A percentile compares a stretch with the other conserved stretches of the same genome.
Evolutionary conservation across 73 alveolate genomes (phyloP).

Genomic region (Paramecium tetraurelia): DNA sequence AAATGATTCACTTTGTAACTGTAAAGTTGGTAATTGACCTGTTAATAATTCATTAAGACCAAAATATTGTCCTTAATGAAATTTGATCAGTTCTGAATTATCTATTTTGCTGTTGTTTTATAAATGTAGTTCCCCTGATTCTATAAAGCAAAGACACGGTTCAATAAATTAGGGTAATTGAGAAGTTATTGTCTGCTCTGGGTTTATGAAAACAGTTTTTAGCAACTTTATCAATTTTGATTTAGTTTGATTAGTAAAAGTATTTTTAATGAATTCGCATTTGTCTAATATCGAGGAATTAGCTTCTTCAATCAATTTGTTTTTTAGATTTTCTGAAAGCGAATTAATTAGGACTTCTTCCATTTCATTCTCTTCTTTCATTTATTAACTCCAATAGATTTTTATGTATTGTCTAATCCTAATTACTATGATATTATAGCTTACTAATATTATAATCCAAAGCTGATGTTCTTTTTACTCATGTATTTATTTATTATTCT

Average conservation of each 20-base stretch:
- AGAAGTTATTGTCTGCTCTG: not conserved
- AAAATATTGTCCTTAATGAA: not conserved
- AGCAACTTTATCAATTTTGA: not conserved
- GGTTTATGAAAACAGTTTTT: not conserved
- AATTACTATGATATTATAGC: not conserved
- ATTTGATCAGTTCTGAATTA: not conserved
- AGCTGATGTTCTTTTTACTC: not conserved
- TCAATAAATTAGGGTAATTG: conserved; percentile 1
- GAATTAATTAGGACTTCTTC: conserved; percentile 13
- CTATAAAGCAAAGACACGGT: conserved; percentile 1
- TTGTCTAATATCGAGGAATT: not conserved
- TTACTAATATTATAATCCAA: conserved; percentile 18
- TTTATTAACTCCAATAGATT: conserved; percentile 33
- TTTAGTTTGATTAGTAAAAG: conserved; percentile 1
- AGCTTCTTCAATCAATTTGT: conserved; percentile 7
- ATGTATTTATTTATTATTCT: conserved; percentile 41
- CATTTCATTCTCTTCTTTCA: not conserved
- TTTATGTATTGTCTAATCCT: conserved; percentile 36
- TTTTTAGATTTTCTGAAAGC: not conserved
- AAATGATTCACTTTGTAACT: not conserved
- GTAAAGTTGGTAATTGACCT: not conserved
- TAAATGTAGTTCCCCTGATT: conserved; percentile 1
- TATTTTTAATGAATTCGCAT: not conserved
- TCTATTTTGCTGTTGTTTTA: not conserved
- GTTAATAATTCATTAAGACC: conserved; percentile 31